Evolutionary conservation across 2,329 filamentous ascomycete genomes (phyloP), one percentile per base, ranked within the genome.

Genomic region (Colletotrichum limetticola): DNA sequence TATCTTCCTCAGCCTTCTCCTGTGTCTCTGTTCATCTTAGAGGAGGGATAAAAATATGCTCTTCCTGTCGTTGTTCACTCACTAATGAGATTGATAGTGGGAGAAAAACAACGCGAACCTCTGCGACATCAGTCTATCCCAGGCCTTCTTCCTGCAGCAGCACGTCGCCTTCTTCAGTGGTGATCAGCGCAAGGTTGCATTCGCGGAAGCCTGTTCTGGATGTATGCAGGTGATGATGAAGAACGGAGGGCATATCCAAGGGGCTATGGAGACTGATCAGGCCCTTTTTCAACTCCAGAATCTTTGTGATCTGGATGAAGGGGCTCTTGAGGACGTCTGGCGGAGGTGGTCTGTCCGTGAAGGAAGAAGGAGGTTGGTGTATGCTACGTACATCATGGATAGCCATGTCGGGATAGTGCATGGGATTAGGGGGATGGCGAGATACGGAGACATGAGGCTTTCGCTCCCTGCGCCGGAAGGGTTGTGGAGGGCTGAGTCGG

Each of bases 91-190:
- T 19, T 3, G 24, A 2, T 1, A 68, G 66, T 68, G 66, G 66
- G 66, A 68, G 19, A 49, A 28, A 5, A 68, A 68, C 9, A 30
- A 63, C n/a, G 49, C 52, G 5, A 24, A 28, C 9, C 16, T 63
- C 6, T 35, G 66, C 19, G 66, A 68, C n/a, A 24, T 68, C 1
- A 53, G 58, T 12, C 60, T 63, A 12, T 14, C 66, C 9, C 66
- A 68, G 26, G 66, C 30, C 19, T 68, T 68, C 9, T 63, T 68
- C 11, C n/a, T 68, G 11, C 66, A 68, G 35, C 66, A 68, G 26
- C 49, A 49, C 7, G 26, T 35, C 4, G 66, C 66, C 24, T 68
- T 68, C 11, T 68, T 64, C 35, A 68, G 58, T 35, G 49, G 66
- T 4, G 16, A 56, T 7, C 16, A 26, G 19, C 58, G 66, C 4